Base-by-base conservation (phyloP, 139 green algal species). In the Nannochloris sp. region DNA sequence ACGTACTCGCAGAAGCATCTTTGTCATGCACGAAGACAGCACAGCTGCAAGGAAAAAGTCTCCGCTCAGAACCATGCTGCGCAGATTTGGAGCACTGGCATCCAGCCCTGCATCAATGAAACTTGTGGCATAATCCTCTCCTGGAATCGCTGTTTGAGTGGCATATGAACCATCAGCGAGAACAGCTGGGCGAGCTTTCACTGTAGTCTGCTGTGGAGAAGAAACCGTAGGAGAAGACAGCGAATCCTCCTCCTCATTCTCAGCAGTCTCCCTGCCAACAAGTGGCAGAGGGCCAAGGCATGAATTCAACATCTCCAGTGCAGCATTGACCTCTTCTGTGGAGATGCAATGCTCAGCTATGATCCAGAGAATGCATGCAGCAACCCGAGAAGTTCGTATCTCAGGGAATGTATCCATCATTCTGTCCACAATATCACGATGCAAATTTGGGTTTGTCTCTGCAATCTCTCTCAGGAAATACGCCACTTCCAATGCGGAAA, bases 141-240 rank as follows among this genome's bases (percentile, higher is more conserved):
- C 72, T 4, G 72, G 61, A 51, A 74, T 57, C 18, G 72, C 72
- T 40, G 72, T 73, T 78, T 98, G 89, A 7, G 92, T 96, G 25
- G 93, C 93, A 73, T 99, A 99, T 7, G 85, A 94, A 50, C 93
- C 93, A 66, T 99, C 93, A 14, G 93, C 86, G 36, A 99, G 84
- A 58, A 99, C 92, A 6, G 79, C 86, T 16, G 92, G 93, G 4
- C 90, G 82, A 6, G 73, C 43, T 5, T 64, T 66, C 16, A 75
- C 62, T 50, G 67, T 53, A 21, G 73, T 67, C 27, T 62, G 68
- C 44, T 68, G 40, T 34, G 54, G 34, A n/a, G 23, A 18, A 18
- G 50, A 15, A n/a, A 16, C n/a, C 12, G 12, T 34, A 1, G 19
- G 21, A 23, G 48, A 15, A 25, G 62, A 49, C 6, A 62, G 56